phyloP scores from a whole-genome alignment of 768 basidiomycete species.

The Trichaptum fuscoviolaceum region DNA sequence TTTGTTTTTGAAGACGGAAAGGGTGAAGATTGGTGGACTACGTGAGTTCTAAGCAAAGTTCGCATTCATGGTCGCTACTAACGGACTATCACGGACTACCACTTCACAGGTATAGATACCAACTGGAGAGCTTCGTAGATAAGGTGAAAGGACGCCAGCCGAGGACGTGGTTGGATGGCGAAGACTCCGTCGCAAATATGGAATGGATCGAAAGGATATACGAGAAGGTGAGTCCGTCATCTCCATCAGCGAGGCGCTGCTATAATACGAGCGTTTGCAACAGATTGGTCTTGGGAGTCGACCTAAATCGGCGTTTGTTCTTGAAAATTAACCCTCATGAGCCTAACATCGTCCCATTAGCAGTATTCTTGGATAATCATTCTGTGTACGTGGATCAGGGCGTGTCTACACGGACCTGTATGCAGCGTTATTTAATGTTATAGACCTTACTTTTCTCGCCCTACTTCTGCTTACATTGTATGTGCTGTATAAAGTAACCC shows the following conservation, averaged over 20 bases:
- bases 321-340: not conserved
- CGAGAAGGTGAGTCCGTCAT: conserved; percentile 29
- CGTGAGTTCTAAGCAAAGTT: conserved; percentile 25
- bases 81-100: not conserved
- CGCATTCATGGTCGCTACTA: not conserved
- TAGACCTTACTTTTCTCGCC: too few relatives aligned
- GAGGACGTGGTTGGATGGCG: conserved; percentile 46
- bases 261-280: not conserved
- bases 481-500: too few relatives aligned
- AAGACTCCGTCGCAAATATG: conserved; percentile 54
- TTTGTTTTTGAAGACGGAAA: conserved; percentile 34
- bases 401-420: too few relatives aligned
- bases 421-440: too few relatives aligned
- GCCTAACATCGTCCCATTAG: too few relatives aligned
- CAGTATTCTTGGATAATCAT: too few relatives aligned
- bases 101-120: conserved; percentile 32
- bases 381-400: too few relatives aligned
- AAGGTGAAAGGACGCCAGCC: conserved; percentile 46
- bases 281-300: not conserved
- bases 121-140: conserved; percentile 63
- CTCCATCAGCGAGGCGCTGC: not conserved
- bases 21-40: conserved; percentile 57
- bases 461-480: too few relatives aligned
- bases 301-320: not conserved
- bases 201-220: conserved; percentile 56